Evolutionary conservation across 768 basidiomycete genomes (phyloP).

Genomic region (Daedalea quercina): DNA sequence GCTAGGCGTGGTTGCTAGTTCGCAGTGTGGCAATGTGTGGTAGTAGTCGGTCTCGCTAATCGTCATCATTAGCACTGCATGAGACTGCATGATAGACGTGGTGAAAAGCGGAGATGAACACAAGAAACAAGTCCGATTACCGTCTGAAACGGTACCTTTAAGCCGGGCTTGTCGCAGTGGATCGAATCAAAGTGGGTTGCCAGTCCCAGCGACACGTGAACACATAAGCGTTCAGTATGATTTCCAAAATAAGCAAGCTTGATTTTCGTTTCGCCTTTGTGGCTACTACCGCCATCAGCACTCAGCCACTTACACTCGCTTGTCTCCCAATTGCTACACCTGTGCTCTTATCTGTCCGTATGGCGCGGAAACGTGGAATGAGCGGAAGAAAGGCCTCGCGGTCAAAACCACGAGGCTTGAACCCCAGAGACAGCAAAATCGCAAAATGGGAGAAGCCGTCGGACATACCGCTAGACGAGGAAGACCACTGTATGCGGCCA

Average conservation of each 20-base stretch:
- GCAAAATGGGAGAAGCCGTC: conserved; percentile 60
- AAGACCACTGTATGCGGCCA: conserved; percentile 62
- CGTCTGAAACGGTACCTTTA: not conserved
- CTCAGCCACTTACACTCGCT: too few relatives aligned
- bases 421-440: conserved; percentile 45
- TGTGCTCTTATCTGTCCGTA: not conserved
- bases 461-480: conserved; percentile 72
- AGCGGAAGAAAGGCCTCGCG: not conserved
- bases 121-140: too few relatives aligned
- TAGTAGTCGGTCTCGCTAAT: too few relatives aligned
- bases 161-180: too few relatives aligned
- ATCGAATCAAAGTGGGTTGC: too few relatives aligned
- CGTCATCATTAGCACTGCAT: too few relatives aligned
- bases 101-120: too few relatives aligned
- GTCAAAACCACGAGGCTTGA: conserved; percentile 39
- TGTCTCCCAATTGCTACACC: not conserved
- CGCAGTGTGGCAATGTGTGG: too few relatives aligned
- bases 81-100: too few relatives aligned
- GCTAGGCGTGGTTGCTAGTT: too few relatives aligned
- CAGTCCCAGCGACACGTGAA: too few relatives aligned
- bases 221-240: not conserved
- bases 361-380: not conserved
- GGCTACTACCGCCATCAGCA: not conserved
- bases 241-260: not conserved
- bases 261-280: not conserved